Conservation (phyloP, 495 filamentous ascomycete species). For the Evansstolkia leycettana region DNA sequence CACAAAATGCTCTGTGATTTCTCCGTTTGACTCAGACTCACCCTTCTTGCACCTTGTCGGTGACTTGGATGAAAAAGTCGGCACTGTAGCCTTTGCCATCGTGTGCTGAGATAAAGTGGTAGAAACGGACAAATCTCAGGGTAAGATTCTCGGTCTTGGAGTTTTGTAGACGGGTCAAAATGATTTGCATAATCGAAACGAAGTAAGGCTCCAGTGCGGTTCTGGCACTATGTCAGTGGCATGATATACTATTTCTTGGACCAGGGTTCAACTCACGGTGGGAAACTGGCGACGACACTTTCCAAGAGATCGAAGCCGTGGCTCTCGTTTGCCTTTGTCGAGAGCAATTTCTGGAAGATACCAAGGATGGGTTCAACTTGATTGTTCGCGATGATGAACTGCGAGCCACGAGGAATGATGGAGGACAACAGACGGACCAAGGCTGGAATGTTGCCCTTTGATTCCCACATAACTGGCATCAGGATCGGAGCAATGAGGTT, state of each 20-base stretch:
- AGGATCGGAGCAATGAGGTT: conserved; percentile 63
- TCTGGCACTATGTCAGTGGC: conserved; percentile 17
- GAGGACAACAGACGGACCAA: conserved; percentile 74
- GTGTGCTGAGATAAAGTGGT: conserved; percentile 74
- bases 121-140: conserved; percentile 76
- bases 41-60: conserved; percentile 68
- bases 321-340: conserved; percentile 59
- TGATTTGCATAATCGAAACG: conserved; percentile 60
- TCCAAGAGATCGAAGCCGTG: conserved; percentile 88
- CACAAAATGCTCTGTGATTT: background rate
- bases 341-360: conserved; percentile 83
- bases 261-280: conserved; percentile 39
- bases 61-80: conserved; percentile 74
- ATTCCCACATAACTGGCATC: conserved; percentile 70
- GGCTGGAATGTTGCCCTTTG: conserved; percentile 83
- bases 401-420: conserved; percentile 63
- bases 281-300: conserved; percentile 55
- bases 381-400: conserved; percentile 59
- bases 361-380: conserved; percentile 71
- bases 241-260: no score
- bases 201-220: conserved; percentile 63
- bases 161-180: conserved; percentile 70
- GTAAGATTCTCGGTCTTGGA: conserved; percentile 71
- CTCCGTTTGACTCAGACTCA: conserved; percentile 16
- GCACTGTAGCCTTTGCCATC: conserved; percentile 68